Conservation (phyloP, 1,284 basidiomycete species). For the Ustilago crameri region DNA sequence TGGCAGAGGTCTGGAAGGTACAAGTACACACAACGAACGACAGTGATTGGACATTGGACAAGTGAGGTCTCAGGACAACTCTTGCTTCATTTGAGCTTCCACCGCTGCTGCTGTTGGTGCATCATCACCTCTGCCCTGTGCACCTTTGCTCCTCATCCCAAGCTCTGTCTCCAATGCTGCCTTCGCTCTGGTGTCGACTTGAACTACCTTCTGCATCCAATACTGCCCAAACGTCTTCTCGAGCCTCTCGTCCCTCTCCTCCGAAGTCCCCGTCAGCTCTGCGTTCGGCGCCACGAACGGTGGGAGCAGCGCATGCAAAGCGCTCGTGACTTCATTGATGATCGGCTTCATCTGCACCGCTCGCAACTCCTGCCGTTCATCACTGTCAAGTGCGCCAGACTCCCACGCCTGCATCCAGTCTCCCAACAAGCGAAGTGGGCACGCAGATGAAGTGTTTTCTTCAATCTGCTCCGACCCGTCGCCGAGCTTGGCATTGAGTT, state of each 20-base stretch:
- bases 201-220: slow-evolving; percentile 41
- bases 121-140: not conserved
- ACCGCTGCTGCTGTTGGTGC: not conserved
- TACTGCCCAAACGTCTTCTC: slow-evolving; percentile 30
- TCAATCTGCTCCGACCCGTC: slow-evolving; percentile 16
- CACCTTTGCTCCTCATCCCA: slow-evolving; percentile 21
- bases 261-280: slow-evolving; percentile 16
- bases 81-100: slow-evolving; percentile 14
- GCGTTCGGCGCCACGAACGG: slow-evolving; percentile 35
- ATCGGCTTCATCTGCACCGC: slow-evolving; percentile 30
- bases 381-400: slow-evolving; percentile 24
- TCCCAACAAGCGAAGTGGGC: slow-evolving; percentile 46
- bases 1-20: not conserved
- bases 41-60: not conserved
- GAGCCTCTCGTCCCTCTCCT: slow-evolving; percentile 26
- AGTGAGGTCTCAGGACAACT: not conserved
- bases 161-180: slow-evolving; percentile 43
- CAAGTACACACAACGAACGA: slow-evolving; percentile 7
- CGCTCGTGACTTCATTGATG: slow-evolving; percentile 32
- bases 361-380: slow-evolving; percentile 13
- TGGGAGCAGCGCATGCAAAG: slow-evolving; percentile 45
- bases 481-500: slow-evolving; percentile 30
- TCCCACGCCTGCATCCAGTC: slow-evolving; percentile 52
- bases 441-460: slow-evolving; percentile 8
- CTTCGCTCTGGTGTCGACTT: slow-evolving; percentile 31